Conservation (phyloP, 306 rosid genomes). For the Trifolium fragiferum region DNA sequence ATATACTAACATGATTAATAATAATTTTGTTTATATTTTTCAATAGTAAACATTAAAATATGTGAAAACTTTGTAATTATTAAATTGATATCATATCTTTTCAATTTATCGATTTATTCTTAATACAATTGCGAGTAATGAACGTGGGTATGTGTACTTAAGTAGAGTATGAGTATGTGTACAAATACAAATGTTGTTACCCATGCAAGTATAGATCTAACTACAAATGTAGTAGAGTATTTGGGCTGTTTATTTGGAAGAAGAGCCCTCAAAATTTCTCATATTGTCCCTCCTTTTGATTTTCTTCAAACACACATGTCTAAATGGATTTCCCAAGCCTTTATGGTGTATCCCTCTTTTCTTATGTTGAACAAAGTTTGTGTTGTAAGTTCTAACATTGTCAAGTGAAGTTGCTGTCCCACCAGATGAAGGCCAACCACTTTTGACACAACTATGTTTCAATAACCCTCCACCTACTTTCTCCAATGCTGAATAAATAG, state of each 20-base stretch:
- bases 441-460: conserved; percentile 51
- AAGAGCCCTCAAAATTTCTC: conserved; percentile 46
- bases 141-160: too few species aligned
- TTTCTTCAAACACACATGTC: conserved; percentile 45
- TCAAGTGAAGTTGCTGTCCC: conserved; percentile 47
- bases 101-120: too few species aligned
- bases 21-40: too few species aligned
- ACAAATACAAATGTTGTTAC: too few species aligned
- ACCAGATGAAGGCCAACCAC: conserved; percentile 63
- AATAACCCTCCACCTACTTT: conserved; percentile 44
- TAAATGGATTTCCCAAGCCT: conserved; percentile 43
- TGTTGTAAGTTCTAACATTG: conserved; percentile 54
- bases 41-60: too few species aligned
- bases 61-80: too few species aligned
- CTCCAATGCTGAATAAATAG: conserved; percentile 53
- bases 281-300: too few species aligned
- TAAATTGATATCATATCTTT: too few species aligned
- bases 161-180: too few species aligned
- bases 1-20: too few species aligned
- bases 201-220: too few species aligned
- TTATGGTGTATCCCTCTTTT: conserved; percentile 54
- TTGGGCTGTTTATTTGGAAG: conserved; percentile 47
- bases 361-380: conserved; percentile 49
- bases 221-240: conserved; percentile 42
- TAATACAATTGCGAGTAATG: too few species aligned